Base-by-base conservation (phyloP, 352 stramenopile genomes). In the Elongisporangium anandrum region DNA sequence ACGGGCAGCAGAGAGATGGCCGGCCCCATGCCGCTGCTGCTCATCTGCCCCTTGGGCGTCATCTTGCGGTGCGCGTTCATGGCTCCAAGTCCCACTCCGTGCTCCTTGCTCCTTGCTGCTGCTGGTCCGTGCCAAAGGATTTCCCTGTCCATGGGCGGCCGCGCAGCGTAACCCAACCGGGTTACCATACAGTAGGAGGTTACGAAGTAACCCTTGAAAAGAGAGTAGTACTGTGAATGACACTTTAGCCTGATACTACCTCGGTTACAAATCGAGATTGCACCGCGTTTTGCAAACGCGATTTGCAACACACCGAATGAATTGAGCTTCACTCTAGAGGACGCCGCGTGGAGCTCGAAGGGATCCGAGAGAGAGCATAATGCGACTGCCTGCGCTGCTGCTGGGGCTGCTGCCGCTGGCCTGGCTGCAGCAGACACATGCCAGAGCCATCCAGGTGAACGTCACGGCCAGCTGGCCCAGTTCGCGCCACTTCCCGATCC, bases 21-120 rank as follows among this genome's bases (percentile, higher is more conserved):
- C 9, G 85, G 85, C 9, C 85, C 85, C 82, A 94, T 92, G 70
- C 85, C 85, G 51, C 85, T 94, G 63, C 73, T 84, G 66, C 82
- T 92, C 85, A 94, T 94, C 68, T 94, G 85, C 49, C 85, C 85
- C 73, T 94, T 94, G 55, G 85, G 85, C 57, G 85, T 94, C 79
- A 92, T 92, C 79, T 94, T 94, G 55, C 85, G 81, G 59, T 92
- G 83, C 65, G 83, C 74, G 34, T 92, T 92, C 51, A 82, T 79
- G 64, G 62, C 54, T 20, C 50, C 34, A 52, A 7, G n/a, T 19
- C 15, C 23, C n/a, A n/a, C n/a, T n/a, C n/a, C n/a, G n/a, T 13
- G 53, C 39, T 58, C 22, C 9, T 13, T 50, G n/a, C n/a, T n/a
- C n/a, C n/a, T n/a, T n/a, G n/a, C n/a, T n/a, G n/a, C n/a, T n/a